Base-by-base conservation (phyloP, 805 yeast species). In the Yarrowia sp. region DNA sequence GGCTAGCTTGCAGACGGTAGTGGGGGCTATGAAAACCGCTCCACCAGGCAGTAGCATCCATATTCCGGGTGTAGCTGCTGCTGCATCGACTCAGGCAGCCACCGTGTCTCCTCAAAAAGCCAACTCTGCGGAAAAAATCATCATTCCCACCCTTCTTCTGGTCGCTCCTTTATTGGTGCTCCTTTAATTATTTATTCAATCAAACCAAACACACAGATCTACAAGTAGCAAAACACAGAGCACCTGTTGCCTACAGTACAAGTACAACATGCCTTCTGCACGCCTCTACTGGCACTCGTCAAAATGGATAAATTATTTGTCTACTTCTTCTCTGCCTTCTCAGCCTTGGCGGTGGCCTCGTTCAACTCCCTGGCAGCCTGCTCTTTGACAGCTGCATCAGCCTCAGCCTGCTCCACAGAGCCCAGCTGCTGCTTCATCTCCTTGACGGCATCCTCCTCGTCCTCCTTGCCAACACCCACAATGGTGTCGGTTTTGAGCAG, bases 341-440 rank as follows among this genome's bases (percentile, higher is more conserved):
- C 8, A 9, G 31, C 41, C 55, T 50, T 14, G 18, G 36, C 35
- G 13, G 58, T 36, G 7, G 58, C 58, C 58, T 51, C 22, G 43
- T 51, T 36, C 22, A 51, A 18, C 58, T 51, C 43, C 33, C 36
- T 51, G 18, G 58, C 58, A 22, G 43, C 58, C 35, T 51, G 58
- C 33, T 51, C 58, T 43, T 51, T 38, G 32, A 38, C 58, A 9
- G 42, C 43, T n/a, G 58, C 58, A n/a, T 51, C 58, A 14, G 33
- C 58, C 43, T 51, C 58, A 8, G 58, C 58, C 58, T 51, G 8
- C 6, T 9, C 43, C 8, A 51, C 58, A 8, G 58, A 38, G n/a
- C 43, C 58, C 13, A 51, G 58, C 43, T 51, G 47, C 33, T 51
- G 44, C 33, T 38, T 51, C 44, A 51, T 51, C 47, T 55, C 38